A percentile compares a stretch with the other conserved stretches of the same genome.
These are phyloP conservation scores for Misopates orontium DNA, from an alignment of 257 asterid genomes.

Conservation along the genomic window DNA sequence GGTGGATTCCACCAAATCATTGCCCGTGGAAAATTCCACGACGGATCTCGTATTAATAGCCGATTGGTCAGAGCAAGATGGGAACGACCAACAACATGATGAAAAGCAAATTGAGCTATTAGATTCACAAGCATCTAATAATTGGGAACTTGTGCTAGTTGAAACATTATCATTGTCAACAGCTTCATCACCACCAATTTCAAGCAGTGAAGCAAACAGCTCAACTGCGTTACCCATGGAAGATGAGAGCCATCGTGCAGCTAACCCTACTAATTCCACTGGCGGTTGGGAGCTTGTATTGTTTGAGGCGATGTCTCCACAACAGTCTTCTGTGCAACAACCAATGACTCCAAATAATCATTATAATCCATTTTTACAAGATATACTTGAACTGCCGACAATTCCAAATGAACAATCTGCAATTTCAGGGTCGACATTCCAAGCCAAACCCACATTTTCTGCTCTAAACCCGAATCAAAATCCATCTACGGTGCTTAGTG, in stretches of 20 bases:
- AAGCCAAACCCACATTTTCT: too few species aligned
- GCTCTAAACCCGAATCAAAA: too few species aligned
- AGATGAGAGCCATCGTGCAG: conserved; percentile 12
- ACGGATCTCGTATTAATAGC: conserved; percentile 58
- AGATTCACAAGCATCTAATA: conserved; percentile 25
- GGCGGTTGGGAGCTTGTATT: conserved; percentile 43
- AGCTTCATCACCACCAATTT: background rate
- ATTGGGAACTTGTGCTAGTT: conserved; percentile 55
- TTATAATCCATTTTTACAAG: conserved; percentile 72
- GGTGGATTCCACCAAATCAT: conserved; percentile 55
- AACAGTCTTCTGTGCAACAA: too few species aligned
- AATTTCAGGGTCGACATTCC: too few species aligned
- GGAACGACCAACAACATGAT: conserved; percentile 19
- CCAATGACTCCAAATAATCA: conserved; percentile 20
- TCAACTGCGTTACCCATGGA: conserved; percentile 25
- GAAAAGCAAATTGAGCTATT: conserved; percentile 17
- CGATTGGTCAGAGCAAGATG: conserved; percentile 38
- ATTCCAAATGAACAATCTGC: too few species aligned
- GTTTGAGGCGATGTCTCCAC: conserved; percentile 29
- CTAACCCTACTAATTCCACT: conserved; percentile 1
- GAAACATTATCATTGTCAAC: conserved; percentile 33
- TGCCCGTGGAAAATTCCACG: conserved; percentile 54
- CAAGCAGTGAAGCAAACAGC: conserved; percentile 34
- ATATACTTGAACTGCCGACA: background rate
- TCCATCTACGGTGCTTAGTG: too few species aligned